Base-by-base conservation (phyloP, 345 rosid species). In the Barbarea vulgaris region DNA sequence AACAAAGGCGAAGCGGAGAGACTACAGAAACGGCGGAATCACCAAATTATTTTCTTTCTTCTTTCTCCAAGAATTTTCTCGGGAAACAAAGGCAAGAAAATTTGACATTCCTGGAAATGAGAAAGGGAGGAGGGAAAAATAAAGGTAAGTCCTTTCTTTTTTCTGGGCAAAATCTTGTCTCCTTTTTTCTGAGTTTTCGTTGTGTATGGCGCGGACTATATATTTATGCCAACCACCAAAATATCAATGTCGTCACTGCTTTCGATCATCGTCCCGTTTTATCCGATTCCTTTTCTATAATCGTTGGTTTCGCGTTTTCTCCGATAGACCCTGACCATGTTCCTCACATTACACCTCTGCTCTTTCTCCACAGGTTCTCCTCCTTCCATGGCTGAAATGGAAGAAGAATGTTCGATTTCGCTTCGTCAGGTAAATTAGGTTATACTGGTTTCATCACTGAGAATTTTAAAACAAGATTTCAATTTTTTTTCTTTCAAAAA, bases 401-500 rank as follows among this genome's bases (percentile, higher is more conserved):
- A 85, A 62, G 84, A 84, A 24, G 83, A 85, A 55, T 54, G 79
- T 9, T 85, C 85, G 31, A 36, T 73, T 53, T 81, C 84, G 28
- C 88, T 85, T 81, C 81, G 78, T 37, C 86, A 82, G 88, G 92
- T 83, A 37, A 55, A 27, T 34, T 28, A 41, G 31, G 41, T 50
- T 67, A 30, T 62, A 76, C 22, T n/a, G 4, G 19, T 53, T 47
- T 44, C 3, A 42, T 46, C n/a, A 24, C 21, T n/a, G 3, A 17
- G n/a, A 0, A 31, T 9, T 9, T 17, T 5, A 10, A 52, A 14
- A 15, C 55, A 5, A 13, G 21, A 8, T 12, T 33, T 24, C 42
- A 21, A 9, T n/a, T 11, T 64, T 22, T n/a, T 15, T 59, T 22
- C 1, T 4, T 7, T 7, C 13, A 13, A 10, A 54, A 54, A 54